Evolutionary conservation across 768 basidiomycete genomes (phyloP).

Genomic region (Lentinula sp.): DNA sequence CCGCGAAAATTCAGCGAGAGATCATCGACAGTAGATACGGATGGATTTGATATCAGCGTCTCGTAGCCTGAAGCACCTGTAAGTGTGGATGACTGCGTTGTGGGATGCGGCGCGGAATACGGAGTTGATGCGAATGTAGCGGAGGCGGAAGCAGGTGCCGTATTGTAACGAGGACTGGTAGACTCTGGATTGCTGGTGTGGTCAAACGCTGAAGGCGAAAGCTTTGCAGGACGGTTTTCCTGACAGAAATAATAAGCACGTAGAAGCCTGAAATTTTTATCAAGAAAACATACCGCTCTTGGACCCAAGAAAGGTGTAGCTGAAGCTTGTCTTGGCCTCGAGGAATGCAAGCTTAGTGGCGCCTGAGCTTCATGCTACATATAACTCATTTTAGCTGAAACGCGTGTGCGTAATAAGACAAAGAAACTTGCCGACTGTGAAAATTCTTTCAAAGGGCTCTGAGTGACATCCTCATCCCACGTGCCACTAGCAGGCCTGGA

Average conservation of each 20-base stretch:
- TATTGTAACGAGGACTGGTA: constrained; percentile 31
- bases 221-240: constrained; percentile 45
- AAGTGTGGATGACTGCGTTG: background rate
- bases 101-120: constrained; percentile 1
- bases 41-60: constrained; percentile 15
- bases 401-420: background rate
- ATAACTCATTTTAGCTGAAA: background rate
- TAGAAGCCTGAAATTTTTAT: constrained; percentile 9
- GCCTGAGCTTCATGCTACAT: constrained; percentile 35
- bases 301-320: constrained; percentile 30
- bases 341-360: constrained; percentile 36
- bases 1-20: constrained; percentile 54
- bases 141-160: constrained; percentile 41
- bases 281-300: constrained; percentile 29
- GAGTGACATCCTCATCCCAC: constrained; percentile 51
- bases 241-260: constrained; percentile 17
- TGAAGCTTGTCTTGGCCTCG: constrained; percentile 42
- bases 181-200: constrained; percentile 34
- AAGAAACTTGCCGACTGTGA: constrained; percentile 36
- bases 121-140: constrained; percentile 25
- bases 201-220: constrained; percentile 52
- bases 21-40: constrained; percentile 41
- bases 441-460: constrained; percentile 44
- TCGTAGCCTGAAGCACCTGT: constrained; percentile 12
- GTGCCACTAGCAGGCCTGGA: constrained; percentile 45